Percentiles rank a stretch among this genome's conserved stretches.
Conservation (phyloP, 176 grass and related monocot genomes). For the Oryza glaberrima region DNA sequence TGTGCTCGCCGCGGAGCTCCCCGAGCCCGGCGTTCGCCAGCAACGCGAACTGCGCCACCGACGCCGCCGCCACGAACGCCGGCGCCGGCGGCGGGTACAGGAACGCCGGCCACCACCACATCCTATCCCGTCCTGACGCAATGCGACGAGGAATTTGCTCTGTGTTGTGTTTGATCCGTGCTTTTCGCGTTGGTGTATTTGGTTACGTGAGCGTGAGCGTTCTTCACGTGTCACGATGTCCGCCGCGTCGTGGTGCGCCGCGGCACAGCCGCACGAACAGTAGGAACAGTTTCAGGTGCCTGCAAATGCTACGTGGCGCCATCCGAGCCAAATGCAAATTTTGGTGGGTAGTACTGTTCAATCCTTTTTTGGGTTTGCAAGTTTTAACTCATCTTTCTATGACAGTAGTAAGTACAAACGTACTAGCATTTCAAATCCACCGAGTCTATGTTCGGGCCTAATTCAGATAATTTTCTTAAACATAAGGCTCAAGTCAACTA, state of each 20-base stretch:
- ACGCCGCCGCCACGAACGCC: slow-evolving; percentile 50
- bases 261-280: not conserved
- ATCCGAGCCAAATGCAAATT: not conserved
- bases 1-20: slow-evolving; percentile 57
- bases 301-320: slow-evolving; percentile 12
- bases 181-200: not conserved
- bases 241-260: no score
- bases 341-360: no score
- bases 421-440: no score
- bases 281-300: not conserved
- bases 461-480: no score
- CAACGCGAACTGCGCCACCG: slow-evolving; percentile 35
- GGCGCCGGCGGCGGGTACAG: slow-evolving; percentile 66
- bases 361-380: no score
- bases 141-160: no score
- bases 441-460: no score
- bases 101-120: slow-evolving; percentile 37
- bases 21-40: slow-evolving; percentile 43
- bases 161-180: not conserved
- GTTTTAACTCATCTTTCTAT: no score
- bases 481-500: no score
- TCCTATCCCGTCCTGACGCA: not conserved
- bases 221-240: not conserved
- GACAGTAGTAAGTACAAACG: no score
- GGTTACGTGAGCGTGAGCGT: not conserved